Base-by-base conservation (phyloP, 176 grass and related monocot species). In the Aegilops speltoides region DNA sequence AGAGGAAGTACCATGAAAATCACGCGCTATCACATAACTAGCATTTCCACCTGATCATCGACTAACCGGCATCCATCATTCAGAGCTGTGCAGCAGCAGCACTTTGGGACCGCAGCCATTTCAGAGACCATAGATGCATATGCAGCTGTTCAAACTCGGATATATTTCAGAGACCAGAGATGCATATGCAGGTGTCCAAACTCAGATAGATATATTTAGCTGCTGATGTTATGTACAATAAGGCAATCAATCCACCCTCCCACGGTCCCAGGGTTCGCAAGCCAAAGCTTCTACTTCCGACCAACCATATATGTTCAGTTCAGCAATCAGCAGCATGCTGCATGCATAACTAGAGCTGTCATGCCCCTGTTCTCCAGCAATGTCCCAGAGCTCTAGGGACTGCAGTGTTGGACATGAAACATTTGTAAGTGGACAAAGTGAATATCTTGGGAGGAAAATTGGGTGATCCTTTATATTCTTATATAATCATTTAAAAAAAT, bases 221-320 rank as follows among this genome's bases (percentile, higher is more conserved):
- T 64, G 73, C 20, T 78, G 75, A 5, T 32, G 36, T 45, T 41
- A 68, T 88, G 63, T 84, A 88, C 85, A 85, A 84, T 80, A 84
- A 85, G 40, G 38, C 45, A 73, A 66, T 74, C 72, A 64, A 72
- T 79, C 89, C 84, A 83, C 79, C 68, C 71, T 50, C 43, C 34
- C 64, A 79, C 84, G 73, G 84, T 54, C 36, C 61, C 74, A 83
- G 89, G 89, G 84, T 10, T 87, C 79, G 79, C 76, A 29, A 54
- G 71, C 79, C 17, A 62, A 61, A 63, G 63, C 68, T 62, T 48
- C 12, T 76, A 63, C 29, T 76, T 46, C 61, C 19, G 61, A 14
- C 38, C 70, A 45, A 45, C 40, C 38, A 45, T 73, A 82, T 70
- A 83, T 82, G 4, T 85, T 80, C 71, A 78, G 50, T 37, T 32